phyloP scores from a whole-genome alignment of 768 basidiomycete genomes.

The Kwoniella heveanensis region DNA sequence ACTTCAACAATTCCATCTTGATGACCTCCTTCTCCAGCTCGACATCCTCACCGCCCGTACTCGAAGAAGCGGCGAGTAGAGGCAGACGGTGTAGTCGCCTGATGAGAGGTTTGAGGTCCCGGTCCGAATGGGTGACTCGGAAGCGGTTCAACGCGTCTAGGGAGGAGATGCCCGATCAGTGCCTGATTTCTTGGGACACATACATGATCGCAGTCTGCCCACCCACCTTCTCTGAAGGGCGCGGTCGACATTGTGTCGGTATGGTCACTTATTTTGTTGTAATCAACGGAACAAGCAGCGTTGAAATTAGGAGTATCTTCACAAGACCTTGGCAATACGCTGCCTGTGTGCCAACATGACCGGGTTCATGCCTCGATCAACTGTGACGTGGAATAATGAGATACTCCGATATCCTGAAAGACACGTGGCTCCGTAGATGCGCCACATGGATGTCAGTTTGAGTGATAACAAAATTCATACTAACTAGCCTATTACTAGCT shows the following conservation, averaged over 20 bases:
- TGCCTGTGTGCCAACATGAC: too few species aligned
- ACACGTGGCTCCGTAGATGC: too few species aligned
- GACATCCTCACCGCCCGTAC: slow-evolving; percentile 7
- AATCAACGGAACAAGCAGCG: too few species aligned
- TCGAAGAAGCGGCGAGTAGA: slow-evolving; percentile 6
- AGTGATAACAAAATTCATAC: too few species aligned
- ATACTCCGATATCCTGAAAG: too few species aligned
- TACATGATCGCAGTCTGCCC: background rate
- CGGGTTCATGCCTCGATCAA: too few species aligned
- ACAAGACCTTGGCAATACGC: too few species aligned
- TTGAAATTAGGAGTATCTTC: too few species aligned
- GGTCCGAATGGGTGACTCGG: slow-evolving; percentile 47
- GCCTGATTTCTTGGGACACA: background rate
- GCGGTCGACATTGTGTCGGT: slow-evolving; percentile 13
- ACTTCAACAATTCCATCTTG: slow-evolving; percentile 43
- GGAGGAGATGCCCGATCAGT: background rate
- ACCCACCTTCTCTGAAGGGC: slow-evolving; percentile 21
- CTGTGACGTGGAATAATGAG: too few species aligned
- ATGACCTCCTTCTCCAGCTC: slow-evolving; percentile 35
- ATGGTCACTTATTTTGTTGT: background rate
- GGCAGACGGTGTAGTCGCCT: slow-evolving; percentile 38
- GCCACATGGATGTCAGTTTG: too few species aligned
- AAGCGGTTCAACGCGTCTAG: slow-evolving; percentile 45
- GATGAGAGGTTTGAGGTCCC: slow-evolving; percentile 41
- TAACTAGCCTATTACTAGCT: too few species aligned